A percentile compares a stretch with the other conserved stretches of the same genome.
These are phyloP conservation scores for Boletellus ananiceps DNA, from an alignment of 768 basidiomycete species.

Conservation along the genomic window DNA sequence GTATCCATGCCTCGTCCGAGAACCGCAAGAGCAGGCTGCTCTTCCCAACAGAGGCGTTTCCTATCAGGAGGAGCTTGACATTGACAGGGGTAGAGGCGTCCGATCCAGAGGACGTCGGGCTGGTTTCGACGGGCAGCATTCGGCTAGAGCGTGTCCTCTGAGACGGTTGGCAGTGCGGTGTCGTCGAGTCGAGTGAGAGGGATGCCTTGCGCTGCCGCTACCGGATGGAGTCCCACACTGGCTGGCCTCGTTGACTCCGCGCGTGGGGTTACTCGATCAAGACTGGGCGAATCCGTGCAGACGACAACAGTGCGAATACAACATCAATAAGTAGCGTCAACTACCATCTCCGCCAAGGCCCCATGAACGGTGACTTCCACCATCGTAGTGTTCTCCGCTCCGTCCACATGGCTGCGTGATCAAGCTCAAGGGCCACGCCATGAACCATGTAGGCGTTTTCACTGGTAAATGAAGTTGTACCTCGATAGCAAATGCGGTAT, in stretches of 20 bases:
- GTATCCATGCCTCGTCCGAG: slow-evolving; percentile 93
- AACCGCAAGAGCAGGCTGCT: slow-evolving; percentile 90
- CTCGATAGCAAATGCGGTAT: slow-evolving; percentile 89
- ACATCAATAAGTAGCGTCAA: slow-evolving; percentile 1
- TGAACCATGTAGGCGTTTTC: not conserved
- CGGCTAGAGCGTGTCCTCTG: not conserved
- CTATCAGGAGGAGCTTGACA: slow-evolving; percentile 80
- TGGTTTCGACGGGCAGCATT: slow-evolving; percentile 22
- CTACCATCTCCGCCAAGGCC: not conserved
- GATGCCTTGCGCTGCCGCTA: slow-evolving; percentile 1
- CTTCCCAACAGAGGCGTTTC: slow-evolving; percentile 90
- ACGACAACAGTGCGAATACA: slow-evolving; percentile 6
- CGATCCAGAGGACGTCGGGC: slow-evolving; percentile 23
- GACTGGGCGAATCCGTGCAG: not conserved
- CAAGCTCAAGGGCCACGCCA: not conserved
- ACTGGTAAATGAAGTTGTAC: slow-evolving; percentile 82
- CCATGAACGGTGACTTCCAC: too few relatives aligned
- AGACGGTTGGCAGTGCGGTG: too few relatives aligned
- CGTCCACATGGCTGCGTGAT: not conserved
- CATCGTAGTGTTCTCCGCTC: not conserved
- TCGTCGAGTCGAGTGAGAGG: slow-evolving; percentile 1
- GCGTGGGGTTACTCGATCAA: slow-evolving; percentile 15
- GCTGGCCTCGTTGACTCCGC: slow-evolving; percentile 21
- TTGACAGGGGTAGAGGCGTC: slow-evolving; percentile 44
- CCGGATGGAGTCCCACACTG: not conserved